Conservation (phyloP, 2,329 filamentous ascomycete species). For the Fusarium tuaranense region DNA sequence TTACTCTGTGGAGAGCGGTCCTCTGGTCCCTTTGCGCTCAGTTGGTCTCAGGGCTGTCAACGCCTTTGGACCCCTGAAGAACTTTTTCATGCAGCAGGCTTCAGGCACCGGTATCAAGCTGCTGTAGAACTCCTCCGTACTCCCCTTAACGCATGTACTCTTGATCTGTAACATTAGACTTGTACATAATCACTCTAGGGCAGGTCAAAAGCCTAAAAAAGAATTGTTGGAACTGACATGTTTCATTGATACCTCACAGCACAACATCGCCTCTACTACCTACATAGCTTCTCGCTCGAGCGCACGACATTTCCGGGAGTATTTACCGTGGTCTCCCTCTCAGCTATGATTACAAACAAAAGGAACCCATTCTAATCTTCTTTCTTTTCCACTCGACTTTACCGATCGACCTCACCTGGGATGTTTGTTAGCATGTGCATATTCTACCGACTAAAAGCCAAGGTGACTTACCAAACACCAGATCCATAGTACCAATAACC, state of each 20-base stretch:
- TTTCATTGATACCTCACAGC: conserved; percentile 42
- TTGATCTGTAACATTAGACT: conserved; percentile 33
- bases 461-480: conserved; percentile 80
- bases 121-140: conserved; percentile 39
- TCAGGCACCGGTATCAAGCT: conserved; percentile 65
- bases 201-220: conserved; percentile 11
- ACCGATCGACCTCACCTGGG: conserved; percentile 72
- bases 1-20: conserved; percentile 84
- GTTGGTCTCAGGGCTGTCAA: conserved; percentile 83
- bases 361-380: conserved; percentile 48
- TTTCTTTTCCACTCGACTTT: conserved; percentile 48
- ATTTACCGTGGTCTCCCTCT: conserved; percentile 52
- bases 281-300: conserved; percentile 42
- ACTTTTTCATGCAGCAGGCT: conserved; percentile 84
- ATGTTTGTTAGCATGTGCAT: conserved; percentile 51
- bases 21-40: conserved; percentile 83
- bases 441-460: neutral
- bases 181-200: conserved; percentile 22
- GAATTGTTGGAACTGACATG: conserved; percentile 32
- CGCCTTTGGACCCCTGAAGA: conserved; percentile 79
- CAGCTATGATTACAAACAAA: conserved; percentile 58
- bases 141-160: conserved; percentile 11
- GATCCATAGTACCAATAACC: conserved; percentile 90
- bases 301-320: conserved; percentile 49
- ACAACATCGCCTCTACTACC: conserved; percentile 38